Base-by-base conservation (phyloP, 352 stramenopile genomes). In the Pythium pyrilobum region DNA sequence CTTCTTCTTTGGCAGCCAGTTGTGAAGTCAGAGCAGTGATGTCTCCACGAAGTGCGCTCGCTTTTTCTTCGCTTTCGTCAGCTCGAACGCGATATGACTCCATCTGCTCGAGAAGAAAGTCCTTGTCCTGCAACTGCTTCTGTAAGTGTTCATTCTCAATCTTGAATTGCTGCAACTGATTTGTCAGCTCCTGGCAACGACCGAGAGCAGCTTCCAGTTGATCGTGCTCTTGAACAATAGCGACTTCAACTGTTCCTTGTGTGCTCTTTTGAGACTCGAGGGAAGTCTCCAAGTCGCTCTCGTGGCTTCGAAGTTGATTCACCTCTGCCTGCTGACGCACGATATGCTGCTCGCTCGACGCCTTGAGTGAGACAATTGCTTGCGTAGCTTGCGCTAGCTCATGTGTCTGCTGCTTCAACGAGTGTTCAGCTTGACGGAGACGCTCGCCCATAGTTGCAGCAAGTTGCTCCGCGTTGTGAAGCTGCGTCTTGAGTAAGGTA, bases 91-190 rank as follows among this genome's bases (percentile, higher is more conserved):
- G 64, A 32, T 81, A 80, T 36, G 42, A 62, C 24, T 81, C 72
- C 31, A 82, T 64, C 29, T 86, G 75, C 52, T 86, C 75, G 15
- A 88, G 52, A 27, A 84, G 65, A 29, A 82, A 85, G 27, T 88
- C 77, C 29, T 82, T 81, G 56, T 88, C 77, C 9, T 62, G 68
- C 11, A 86, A 50, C 50, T 88, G 61, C 42, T 86, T 83, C 63
- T 88, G 77, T 18, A 88, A 64, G 33, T 84, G 73, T 42, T 85
- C 71, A 43, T 82, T 88, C 59, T 88, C 75, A 46, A 82, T 85
- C 53, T 87, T 85, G 66, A 85, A 79, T 52, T 87, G 72, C 45
- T 85, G 64, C 25, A 87, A 48, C 24, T 86, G 69, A 23, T 69
- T 62, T 5, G 67, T 40, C n/a, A 83, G 44, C 25, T 86, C 71